phyloP scores from a whole-genome alignment of 768 basidiomycete species.

The Coprinellus micaceus region DNA sequence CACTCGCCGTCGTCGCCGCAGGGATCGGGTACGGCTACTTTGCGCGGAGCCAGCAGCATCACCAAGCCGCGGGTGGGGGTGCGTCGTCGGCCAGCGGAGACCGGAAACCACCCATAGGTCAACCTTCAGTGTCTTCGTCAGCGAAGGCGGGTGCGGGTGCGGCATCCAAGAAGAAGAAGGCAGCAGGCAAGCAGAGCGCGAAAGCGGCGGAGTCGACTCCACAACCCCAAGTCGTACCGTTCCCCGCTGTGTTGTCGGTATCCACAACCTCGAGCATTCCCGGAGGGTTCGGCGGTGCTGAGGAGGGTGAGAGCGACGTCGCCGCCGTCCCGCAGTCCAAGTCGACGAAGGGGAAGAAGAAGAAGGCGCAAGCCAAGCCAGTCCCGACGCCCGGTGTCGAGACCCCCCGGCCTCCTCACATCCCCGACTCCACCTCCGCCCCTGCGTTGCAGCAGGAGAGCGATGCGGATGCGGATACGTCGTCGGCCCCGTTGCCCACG shows the following conservation, averaged over 20 bases:
- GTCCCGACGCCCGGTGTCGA: conserved; percentile 3
- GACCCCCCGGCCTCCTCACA: no score
- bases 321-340: conserved; percentile 23
- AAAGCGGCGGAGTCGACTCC: conserved; percentile 19
- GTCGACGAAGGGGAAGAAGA: conserved; percentile 45
- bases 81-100: not conserved
- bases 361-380: conserved; percentile 19
- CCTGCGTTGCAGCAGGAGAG: conserved; percentile 4
- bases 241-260: conserved; percentile 23
- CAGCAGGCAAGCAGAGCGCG: conserved; percentile 14
- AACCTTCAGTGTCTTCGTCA: not conserved
- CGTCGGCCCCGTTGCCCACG: not conserved
- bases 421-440: no score
- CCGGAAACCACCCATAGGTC: not conserved
- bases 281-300: conserved; percentile 38
- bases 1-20: conserved; percentile 36
- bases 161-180: conserved; percentile 19
- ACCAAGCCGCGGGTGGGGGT: not conserved
- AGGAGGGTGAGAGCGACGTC: conserved; percentile 1
- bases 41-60: not conserved
- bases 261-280: conserved; percentile 35
- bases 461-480: conserved; percentile 4
- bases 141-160: not conserved
- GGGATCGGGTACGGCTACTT: conserved; percentile 40
- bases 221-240: conserved; percentile 24